Evolutionary conservation across 2,329 filamentous ascomycete genomes (phyloP), one percentile per base, ranked within the genome.

Genomic region (Cladorrhinum sp.): DNA sequence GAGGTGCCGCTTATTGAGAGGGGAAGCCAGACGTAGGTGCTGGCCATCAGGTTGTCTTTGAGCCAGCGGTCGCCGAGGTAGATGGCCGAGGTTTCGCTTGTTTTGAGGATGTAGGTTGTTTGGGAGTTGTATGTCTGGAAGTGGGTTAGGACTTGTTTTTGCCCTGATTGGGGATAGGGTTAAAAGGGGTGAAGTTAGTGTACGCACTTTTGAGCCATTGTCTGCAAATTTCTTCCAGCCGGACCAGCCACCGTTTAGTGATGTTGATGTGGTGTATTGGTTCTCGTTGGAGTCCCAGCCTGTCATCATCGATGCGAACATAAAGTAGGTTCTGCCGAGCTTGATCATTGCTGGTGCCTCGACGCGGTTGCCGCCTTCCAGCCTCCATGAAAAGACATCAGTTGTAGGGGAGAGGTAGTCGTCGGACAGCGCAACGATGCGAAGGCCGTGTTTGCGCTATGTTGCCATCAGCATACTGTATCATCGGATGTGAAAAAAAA

Each of bases 61-160:
- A 83, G 72, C 87, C 87, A 90, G 21, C 87, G 82, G 72, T 90
- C 87, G 20, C 87, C 87, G 73, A 88, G 82, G 72, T 89, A 90
- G 64, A 87, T 79, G 54, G 78, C 77, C 14, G 73, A 72, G 39
- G 67, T 65, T 39, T 69, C 67, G 51, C 75, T 71, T 2, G 77
- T 63, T 0, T 77, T 75, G 0, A 88, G 77, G 21, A 89, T 77
- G 65, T 79, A 88, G 36, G 78, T 84, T 0, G 84, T 86, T 68
- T 90, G 86, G 1, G 81, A 85, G 14, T 74, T 73, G 66, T 84
- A 88, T 0, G 87, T 89, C 52, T 67, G 46, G 5, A 9, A 46
- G 4, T 4, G 1, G 9, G 21, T 33, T 26, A 1, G 21, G 20
- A 51, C 55, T 50, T 28, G 4, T 23, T 42, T n/a, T 42, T 7